Base-by-base conservation (phyloP, 768 basidiomycete species). In the Termitomyces sp. region DNA sequence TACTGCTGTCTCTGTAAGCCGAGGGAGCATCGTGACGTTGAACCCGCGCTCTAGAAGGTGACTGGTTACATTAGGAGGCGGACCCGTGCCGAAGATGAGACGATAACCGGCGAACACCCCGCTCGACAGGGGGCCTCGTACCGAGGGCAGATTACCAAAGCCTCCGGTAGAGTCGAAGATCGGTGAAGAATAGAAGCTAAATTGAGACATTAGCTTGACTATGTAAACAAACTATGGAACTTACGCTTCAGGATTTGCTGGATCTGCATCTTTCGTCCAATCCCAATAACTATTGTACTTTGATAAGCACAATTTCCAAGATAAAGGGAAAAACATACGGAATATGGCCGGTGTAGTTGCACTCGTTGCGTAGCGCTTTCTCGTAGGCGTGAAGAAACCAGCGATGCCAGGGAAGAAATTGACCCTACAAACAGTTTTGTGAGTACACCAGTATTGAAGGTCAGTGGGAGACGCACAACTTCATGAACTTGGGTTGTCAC, bases 211-310 rank as follows among this genome's bases (percentile, higher is more conserved):
- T 29, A 27, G 18, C 4, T 34, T 56, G 31, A 31, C 8, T 26
- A 32, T 16, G 1, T 39, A 4, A 14, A 41, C 13, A 5, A 14
- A 26, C 5, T 51, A 18, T 9, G 22, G 54, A 39, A 48, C 43
- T 62, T 64, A 53, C 57, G 71, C 70, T 59, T 58, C 18, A 55
- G 31, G 12, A 53, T 61, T 26, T 48, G 18, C 29, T 42, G 52
- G 60, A 48, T 72, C 71, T 1, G 68, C 64, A 53, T 77, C 76
- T 31, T 61, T 64, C 4, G 71, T 72, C 74, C 74, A 76, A 49
- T 76, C 69, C 75, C 75, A 78, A 43, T 74, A 76, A 7, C 75
- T 76, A 32, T 5, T 41, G 2, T 24, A 0, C 7, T 9, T 9
- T 16, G 0, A n/a, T 32, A 1, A 54, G n/a, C 1, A 29, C 12